Evolutionary conservation across 2,329 filamentous ascomycete species (phyloP), one percentile per base, ranked within the genome.

Genomic region (Passalora sequoiae): DNA sequence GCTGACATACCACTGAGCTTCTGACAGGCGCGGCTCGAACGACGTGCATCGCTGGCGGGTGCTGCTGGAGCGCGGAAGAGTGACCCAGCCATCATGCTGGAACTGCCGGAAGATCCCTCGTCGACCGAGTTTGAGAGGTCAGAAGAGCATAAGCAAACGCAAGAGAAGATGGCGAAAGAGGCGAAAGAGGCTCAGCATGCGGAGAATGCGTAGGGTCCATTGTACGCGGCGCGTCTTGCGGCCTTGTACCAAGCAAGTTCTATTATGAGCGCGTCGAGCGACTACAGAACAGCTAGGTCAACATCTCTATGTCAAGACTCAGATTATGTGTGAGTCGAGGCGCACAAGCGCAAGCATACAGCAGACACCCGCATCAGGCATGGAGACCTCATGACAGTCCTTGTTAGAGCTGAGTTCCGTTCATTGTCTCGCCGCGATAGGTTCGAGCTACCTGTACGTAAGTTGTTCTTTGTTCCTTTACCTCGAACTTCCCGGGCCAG

Each of bases 81-180:
- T 45, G 66, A 69, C 12, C 6, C 24, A 0, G 64, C 68, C 16
- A 69, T 73, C 1, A 59, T 73, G 31, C 68, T 71, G 4, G 66
- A 73, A 53, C 56, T 72, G 9, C 69, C 70, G 1, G 51, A 61
- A 28, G 65, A 63, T 9, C 69, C 70, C 19, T 66, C 63, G 1
- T 66, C 70, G 0, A 69, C 70, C 33, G 69, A 72, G 49, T 62
- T 72, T 2, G 65, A 66, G 42, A 62, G 47, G 60, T 38, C 49
- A 15, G 51, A 38, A 9, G 47, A 44, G 10, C 38, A 20, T n/a
- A 30, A 43, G 16, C 28, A 40, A 15, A 17, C 9, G 3, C 33
- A 36, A n/a, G 9, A n/a, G 20, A 36, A 36, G 20, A 20, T 19
- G 8, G 4, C 30, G 2, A 19, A 6, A 6, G 30, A 19, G 16